Percentiles rank a stretch among this genome's conserved stretches.
phyloP scores from a whole-genome alignment of 345 rosid species.

The Citrus sp. region DNA sequence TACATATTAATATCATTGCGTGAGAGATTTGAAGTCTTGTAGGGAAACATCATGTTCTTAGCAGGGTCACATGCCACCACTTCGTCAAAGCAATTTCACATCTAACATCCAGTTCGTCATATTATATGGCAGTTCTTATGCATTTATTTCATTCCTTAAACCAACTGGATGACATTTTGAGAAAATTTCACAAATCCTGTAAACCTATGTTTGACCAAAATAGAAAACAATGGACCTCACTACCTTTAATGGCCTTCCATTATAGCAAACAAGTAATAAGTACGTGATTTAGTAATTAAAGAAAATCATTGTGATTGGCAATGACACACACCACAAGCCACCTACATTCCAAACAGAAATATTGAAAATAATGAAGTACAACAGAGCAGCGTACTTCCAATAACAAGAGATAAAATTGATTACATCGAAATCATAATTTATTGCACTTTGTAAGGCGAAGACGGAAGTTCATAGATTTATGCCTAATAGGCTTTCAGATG shows the following conservation, averaged over 20 bases:
- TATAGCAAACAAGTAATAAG: background rate
- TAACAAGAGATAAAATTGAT: background rate
- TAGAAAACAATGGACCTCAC: background rate
- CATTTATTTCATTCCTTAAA: background rate
- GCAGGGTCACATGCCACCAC: background rate
- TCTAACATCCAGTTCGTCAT: background rate
- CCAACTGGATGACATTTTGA: background rate
- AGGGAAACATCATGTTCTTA: background rate
- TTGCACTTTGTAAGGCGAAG: background rate
- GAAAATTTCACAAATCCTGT: background rate
- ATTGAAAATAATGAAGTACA: background rate
- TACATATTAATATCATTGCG: background rate
- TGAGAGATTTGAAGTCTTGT: background rate
- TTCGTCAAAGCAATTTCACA: background rate
- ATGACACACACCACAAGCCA: background rate
- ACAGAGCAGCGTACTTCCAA: background rate
- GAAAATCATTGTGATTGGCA: background rate
- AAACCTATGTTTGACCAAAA: background rate
- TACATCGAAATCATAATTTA: background rate
- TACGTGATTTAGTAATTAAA: background rate
- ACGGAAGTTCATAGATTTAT: background rate
- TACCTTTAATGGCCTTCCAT: background rate
- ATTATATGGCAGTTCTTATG: background rate
- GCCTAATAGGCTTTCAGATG: background rate
- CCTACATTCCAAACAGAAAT: background rate